A percentile compares a stretch with the other conserved stretches of the same genome.
phyloP scores from a whole-genome alignment of 495 filamentous ascomycete genomes.

The Lasiosphaeria miniovina region DNA sequence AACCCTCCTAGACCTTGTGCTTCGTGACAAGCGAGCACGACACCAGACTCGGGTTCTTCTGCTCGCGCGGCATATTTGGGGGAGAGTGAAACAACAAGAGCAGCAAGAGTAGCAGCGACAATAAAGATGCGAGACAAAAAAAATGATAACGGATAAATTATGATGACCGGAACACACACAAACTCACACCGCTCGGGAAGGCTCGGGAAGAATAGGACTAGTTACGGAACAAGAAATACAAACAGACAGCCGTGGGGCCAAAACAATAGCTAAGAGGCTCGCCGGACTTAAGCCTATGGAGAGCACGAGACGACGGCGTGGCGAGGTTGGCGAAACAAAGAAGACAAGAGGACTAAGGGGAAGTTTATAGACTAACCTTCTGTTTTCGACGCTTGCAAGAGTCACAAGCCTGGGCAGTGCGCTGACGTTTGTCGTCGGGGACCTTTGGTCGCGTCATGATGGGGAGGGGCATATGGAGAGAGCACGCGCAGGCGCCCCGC shows the following conservation, averaged over 20 bases:
- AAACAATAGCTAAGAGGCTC: no score
- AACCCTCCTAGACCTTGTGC: constrained; percentile 18
- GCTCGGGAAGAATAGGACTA: no score
- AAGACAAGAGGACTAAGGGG: constrained; percentile 7
- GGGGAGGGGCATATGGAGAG: constrained; percentile 20
- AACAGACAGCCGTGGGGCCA: no score
- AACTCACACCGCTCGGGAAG: no score
- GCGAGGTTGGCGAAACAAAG: constrained; percentile 12
- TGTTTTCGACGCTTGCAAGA: constrained; percentile 77
- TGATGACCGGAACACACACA: not conserved
- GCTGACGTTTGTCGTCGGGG: constrained; percentile 60
- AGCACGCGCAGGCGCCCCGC: constrained; percentile 27
- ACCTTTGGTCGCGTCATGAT: constrained; percentile 62
- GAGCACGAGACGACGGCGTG: constrained; percentile 7
- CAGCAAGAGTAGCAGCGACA: not conserved
- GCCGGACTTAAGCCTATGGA: not conserved
- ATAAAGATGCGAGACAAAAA: not conserved
- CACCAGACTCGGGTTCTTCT: constrained; percentile 6
- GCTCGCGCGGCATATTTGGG: not conserved
- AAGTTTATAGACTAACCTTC: constrained; percentile 51
- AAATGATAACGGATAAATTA: not conserved
- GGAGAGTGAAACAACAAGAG: not conserved
- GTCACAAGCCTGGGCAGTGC: constrained; percentile 67
- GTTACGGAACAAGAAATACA: no score
- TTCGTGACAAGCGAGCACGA: constrained; percentile 22